These are phyloP conservation scores for Syncephalastrum racemosum DNA, from an alignment of 371 early-diverging fungal genomes.

Conservation along the genomic window DNA sequence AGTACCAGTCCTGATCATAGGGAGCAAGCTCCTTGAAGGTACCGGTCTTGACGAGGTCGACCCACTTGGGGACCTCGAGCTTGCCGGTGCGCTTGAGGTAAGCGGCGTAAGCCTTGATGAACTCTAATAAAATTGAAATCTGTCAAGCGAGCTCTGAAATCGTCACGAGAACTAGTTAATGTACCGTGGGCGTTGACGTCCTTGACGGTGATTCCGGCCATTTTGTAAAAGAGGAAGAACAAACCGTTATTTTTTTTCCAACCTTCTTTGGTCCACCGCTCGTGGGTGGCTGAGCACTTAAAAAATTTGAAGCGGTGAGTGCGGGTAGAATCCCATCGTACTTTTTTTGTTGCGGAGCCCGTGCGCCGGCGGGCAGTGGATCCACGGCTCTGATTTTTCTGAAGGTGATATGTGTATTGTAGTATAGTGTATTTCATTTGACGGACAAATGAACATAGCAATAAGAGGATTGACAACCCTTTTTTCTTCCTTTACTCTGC, in stretches of 20 bases:
- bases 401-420: no score
- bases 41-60: conserved; percentile 97
- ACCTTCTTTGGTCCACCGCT: no score
- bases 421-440: no score
- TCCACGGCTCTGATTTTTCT: no score
- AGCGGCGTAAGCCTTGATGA: conserved; percentile 97
- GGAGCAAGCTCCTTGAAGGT: conserved; percentile 96
- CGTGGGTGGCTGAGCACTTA: no score
- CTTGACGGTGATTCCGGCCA: conserved; percentile 90
- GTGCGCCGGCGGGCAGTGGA: no score
- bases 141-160: conserved; percentile 1
- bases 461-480: no score
- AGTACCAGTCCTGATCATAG: conserved; percentile 99
- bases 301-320: not conserved
- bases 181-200: conserved; percentile 91
- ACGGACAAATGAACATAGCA: no score
- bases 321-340: no score
- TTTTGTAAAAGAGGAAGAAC: conserved; percentile 28
- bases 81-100: conserved; percentile 98
- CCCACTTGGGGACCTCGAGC: conserved; percentile 98
- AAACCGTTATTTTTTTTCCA: conserved; percentile 5
- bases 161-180: not conserved
- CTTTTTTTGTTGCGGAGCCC: no score
- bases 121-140: conserved; percentile 39
- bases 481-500: no score